Percentiles rank a stretch among this genome's conserved stretches.
phyloP scores from a whole-genome alignment of 2,329 filamentous ascomycete species.

The Ceratocystis diversiconidia region DNA sequence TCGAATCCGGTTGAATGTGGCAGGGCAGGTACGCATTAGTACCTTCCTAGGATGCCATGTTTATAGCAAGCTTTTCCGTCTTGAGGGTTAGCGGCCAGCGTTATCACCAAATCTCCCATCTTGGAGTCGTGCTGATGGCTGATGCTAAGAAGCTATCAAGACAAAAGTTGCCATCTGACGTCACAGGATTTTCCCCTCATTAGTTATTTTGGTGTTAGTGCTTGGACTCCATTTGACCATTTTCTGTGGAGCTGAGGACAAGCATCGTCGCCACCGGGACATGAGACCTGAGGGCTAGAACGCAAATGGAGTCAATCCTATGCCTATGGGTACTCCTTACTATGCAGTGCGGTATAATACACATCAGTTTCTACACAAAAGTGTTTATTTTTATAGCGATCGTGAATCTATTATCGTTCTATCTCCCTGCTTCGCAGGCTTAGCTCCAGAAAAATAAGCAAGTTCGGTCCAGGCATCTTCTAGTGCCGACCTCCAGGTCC shows the following conservation, averaged over 20 bases:
- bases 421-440: too few relatives aligned
- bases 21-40: not conserved
- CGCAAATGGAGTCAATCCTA: not conserved
- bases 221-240: not conserved
- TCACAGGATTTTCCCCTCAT: not conserved
- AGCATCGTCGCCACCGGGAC: not conserved
- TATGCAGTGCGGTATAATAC: not conserved
- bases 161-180: conserved; percentile 3
- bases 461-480: not conserved
- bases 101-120: not conserved
- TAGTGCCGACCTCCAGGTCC: conserved; percentile 9
- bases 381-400: not conserved
- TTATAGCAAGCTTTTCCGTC: not conserved
- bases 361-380: not conserved
- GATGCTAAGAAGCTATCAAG: not conserved
- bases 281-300: not conserved
- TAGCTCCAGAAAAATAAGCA: not conserved
- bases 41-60: not conserved
- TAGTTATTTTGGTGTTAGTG: not conserved
- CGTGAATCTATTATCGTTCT: too few relatives aligned
- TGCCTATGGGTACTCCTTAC: not conserved
- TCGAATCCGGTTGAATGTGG: not conserved
- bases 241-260: not conserved
- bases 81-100: not conserved
- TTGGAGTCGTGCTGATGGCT: conserved; percentile 5